Evolutionary conservation across 768 basidiomycete genomes (phyloP).

Genomic region (Lactifluus subvellereus): DNA sequence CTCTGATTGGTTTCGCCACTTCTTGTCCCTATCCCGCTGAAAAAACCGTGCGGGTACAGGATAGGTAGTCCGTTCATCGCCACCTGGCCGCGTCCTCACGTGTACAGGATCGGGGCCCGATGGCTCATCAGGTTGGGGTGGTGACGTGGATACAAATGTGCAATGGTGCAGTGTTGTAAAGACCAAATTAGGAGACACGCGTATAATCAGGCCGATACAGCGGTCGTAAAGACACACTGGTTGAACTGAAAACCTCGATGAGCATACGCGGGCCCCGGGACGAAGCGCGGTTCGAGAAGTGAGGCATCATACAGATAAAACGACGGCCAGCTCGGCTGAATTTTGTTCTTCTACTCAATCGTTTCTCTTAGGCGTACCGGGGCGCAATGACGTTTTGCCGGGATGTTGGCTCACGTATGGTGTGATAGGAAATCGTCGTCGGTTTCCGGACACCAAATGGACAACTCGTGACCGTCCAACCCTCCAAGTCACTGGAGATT

Average conservation of each 20-base stretch:
- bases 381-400: slow-evolving; percentile 26
- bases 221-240: slow-evolving; percentile 59
- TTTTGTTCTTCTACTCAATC: slow-evolving; percentile 45
- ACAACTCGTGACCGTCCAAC: slow-evolving; percentile 54
- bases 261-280: slow-evolving; percentile 59
- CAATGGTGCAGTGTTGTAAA: slow-evolving; percentile 91
- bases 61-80: no score
- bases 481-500: slow-evolving; percentile 72
- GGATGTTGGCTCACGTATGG: slow-evolving; percentile 1
- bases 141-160: slow-evolving; percentile 79
- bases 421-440: slow-evolving; percentile 69
- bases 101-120: slow-evolving; percentile 49
- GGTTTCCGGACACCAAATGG: slow-evolving; percentile 81
- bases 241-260: slow-evolving; percentile 86
- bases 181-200: slow-evolving; percentile 67
- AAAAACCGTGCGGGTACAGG: no score
- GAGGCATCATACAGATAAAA: slow-evolving; percentile 4
- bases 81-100: background rate
- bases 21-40: no score
- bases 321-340: background rate
- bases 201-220: slow-evolving; percentile 64
- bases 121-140: slow-evolving; percentile 53
- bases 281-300: slow-evolving; percentile 77
- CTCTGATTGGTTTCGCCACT: no score
- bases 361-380: slow-evolving; percentile 87